phyloP scores from a whole-genome alignment of 371 early-diverging fungal genomes.

The Mortierella sp. region DNA sequence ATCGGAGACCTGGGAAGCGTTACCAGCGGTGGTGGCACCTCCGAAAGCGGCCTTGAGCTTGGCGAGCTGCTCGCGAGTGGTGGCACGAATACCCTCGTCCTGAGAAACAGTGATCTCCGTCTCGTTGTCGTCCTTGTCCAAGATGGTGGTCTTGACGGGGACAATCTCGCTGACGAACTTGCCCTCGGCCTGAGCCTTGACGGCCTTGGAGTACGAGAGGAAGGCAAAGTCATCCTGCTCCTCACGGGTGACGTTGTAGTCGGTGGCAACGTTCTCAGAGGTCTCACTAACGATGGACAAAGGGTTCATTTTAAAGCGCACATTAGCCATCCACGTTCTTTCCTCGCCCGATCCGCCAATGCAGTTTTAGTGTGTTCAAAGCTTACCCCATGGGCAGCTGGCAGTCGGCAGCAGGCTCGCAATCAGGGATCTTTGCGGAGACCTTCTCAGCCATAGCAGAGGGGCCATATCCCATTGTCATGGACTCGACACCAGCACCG shows the following conservation, averaged over 20 bases:
- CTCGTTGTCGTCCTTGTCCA: constrained; percentile 71
- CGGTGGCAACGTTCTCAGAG: constrained; percentile 95
- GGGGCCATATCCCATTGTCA: constrained; percentile 93
- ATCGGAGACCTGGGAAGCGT: constrained; percentile 98
- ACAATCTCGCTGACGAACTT: constrained; percentile 94
- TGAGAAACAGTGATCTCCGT: constrained; percentile 68
- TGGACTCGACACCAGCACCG: constrained; percentile 98
- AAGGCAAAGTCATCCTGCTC: constrained; percentile 94
- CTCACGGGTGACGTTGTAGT: constrained; percentile 83
- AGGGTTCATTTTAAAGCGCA: too few relatives aligned
- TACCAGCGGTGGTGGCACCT: constrained; percentile 94
- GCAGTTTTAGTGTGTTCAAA: neutral
- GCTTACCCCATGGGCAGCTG: constrained; percentile 86
- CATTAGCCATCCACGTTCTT: too few relatives aligned
- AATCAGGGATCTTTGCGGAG: constrained; percentile 79
- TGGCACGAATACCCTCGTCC: constrained; percentile 96
- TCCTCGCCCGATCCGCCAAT: constrained; percentile 4
- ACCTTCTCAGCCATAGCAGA: constrained; percentile 75
- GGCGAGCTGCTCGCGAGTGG: constrained; percentile 82
- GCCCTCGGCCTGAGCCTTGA: constrained; percentile 90
- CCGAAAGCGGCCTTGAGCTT: constrained; percentile 95
- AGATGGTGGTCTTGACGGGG: constrained; percentile 83
- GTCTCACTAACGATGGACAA: constrained; percentile 74
- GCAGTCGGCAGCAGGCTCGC: constrained; percentile 83
- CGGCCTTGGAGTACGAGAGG: constrained; percentile 82